Percentiles rank a stretch among this genome's conserved stretches.
Evolutionary conservation across 805 yeast species (phyloP).

Genomic region (Komagataella pseudopastoris): DNA sequence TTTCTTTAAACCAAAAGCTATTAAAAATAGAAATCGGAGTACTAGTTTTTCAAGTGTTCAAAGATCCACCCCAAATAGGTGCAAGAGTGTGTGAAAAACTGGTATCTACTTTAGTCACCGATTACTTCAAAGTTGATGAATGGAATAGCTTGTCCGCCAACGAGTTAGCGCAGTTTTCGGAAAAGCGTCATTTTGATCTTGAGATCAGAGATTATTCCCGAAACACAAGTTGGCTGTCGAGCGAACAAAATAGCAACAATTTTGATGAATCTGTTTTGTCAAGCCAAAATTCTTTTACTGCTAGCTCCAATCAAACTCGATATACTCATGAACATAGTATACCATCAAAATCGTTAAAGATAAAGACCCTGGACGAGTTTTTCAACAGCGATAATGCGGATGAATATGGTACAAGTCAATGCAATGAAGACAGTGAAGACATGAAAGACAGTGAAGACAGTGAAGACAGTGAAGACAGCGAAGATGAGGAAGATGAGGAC

Average conservation of each 20-base stretch:
- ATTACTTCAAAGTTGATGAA: not conserved
- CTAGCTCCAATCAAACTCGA: not conserved
- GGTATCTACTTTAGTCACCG: not conserved
- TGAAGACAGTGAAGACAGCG: conserved; percentile 17
- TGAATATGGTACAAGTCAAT: conserved; percentile 15
- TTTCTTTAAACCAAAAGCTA: conserved; percentile 7
- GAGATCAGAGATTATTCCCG: conserved; percentile 25
- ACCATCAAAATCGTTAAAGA: conserved; percentile 29
- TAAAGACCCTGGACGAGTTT: conserved; percentile 82
- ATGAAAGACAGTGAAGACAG: conserved; percentile 16
- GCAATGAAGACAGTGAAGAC: conserved; percentile 18
- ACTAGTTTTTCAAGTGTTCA: conserved; percentile 15
- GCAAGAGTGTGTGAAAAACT: not conserved
- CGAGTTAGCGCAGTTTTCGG: conserved; percentile 11
- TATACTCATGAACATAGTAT: not conserved
- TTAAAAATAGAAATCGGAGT: conserved; percentile 14
- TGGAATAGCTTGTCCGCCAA: not conserved
- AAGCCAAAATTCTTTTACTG: not conserved
- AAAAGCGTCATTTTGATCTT: conserved; percentile 17
- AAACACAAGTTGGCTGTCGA: conserved; percentile 7
- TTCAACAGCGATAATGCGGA: conserved; percentile 22
- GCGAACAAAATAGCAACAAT: not conserved
- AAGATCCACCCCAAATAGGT: conserved; percentile 11
- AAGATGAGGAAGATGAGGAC: conserved; percentile 10
- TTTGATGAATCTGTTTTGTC: not conserved